phyloP scores from a whole-genome alignment of 306 rosid species.

The Fagus crenata region DNA sequence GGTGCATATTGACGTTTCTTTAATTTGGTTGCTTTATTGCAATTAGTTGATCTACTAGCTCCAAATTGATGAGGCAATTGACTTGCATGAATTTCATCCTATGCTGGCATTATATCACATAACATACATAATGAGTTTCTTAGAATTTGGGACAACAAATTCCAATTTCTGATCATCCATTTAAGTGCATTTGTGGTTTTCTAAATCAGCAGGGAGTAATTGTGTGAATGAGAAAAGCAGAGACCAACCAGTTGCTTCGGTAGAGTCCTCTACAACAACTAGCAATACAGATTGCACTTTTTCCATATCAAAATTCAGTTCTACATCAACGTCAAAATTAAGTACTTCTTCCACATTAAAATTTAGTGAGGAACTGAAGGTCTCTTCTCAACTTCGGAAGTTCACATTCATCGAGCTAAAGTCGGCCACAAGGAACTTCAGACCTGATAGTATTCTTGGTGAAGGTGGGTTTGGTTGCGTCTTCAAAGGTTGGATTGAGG shows the following conservation, averaged over 20 bases:
- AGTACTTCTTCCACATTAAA: slow-evolving; percentile 60
- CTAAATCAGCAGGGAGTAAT: slow-evolving; percentile 54
- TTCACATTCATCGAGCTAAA: slow-evolving; percentile 89
- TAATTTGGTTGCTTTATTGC: slow-evolving; percentile 10
- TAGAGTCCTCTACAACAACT: slow-evolving; percentile 61
- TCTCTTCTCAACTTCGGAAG: slow-evolving; percentile 84
- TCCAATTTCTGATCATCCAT: slow-evolving; percentile 16
- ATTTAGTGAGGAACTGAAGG: slow-evolving; percentile 88
- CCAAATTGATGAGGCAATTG: slow-evolving; percentile 14
- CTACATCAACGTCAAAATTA: slow-evolving; percentile 7
- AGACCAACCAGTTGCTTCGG: slow-evolving; percentile 48
- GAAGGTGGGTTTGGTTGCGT: slow-evolving; percentile 99
- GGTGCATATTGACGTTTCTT: slow-evolving; percentile 7
- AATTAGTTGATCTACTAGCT: slow-evolving; percentile 13
- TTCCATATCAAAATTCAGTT: slow-evolving; percentile 69
- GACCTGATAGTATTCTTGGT: slow-evolving; percentile 96
- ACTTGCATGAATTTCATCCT: slow-evolving; percentile 16
- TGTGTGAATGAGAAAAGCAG: slow-evolving; percentile 48
- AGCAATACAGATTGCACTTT: slow-evolving; percentile 70
- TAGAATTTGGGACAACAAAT: slow-evolving; percentile 17
- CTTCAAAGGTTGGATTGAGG: slow-evolving; percentile 98
- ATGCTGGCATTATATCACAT: slow-evolving; percentile 11
- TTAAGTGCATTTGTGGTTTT: slow-evolving; percentile 22
- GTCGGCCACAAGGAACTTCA: slow-evolving; percentile 91
- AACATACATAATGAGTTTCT: slow-evolving; percentile 18